These are phyloP conservation scores for Boletus vinaceobasis DNA, from an alignment of 768 basidiomycete genomes.

Conservation along the genomic window DNA sequence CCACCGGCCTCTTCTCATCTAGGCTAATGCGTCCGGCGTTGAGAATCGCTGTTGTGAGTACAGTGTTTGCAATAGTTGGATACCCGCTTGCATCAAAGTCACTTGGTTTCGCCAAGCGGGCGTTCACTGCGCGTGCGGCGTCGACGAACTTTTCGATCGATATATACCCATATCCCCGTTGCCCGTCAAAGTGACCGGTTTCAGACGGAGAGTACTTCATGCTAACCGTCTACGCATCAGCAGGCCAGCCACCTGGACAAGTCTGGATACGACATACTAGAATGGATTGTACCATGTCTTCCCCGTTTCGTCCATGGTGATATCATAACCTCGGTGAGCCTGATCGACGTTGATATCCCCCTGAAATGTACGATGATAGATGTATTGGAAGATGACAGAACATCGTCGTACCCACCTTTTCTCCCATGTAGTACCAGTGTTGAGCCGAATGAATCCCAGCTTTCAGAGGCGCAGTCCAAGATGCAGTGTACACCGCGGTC, in stretches of 20 bases:
- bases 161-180: conserved; percentile 88
- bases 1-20: conserved; percentile 84
- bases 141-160: conserved; percentile 93
- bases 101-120: conserved; percentile 56
- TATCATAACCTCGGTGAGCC: conserved; percentile 90
- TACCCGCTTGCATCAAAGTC: conserved; percentile 79
- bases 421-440: conserved; percentile 94
- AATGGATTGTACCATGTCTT: conserved; percentile 88
- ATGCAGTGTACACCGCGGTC: conserved; percentile 89
- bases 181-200: conserved; percentile 91
- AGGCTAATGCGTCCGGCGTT: conserved; percentile 87
- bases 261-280: conserved; percentile 57
- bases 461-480: conserved; percentile 90
- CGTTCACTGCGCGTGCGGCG: conserved; percentile 75
- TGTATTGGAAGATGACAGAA: background rate
- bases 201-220: conserved; percentile 95
- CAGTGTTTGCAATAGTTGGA: conserved; percentile 87
- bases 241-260: background rate
- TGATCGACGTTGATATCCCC: conserved; percentile 93
- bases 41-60: conserved; percentile 83
- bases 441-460: conserved; percentile 89
- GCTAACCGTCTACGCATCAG: conserved; percentile 36
- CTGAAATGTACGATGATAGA: conserved; percentile 35
- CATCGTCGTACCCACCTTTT: conserved; percentile 55
- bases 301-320: conserved; percentile 81